Evolutionary conservation across 345 rosid genomes (phyloP).

Genomic region (Pugionium dolabratum): DNA sequence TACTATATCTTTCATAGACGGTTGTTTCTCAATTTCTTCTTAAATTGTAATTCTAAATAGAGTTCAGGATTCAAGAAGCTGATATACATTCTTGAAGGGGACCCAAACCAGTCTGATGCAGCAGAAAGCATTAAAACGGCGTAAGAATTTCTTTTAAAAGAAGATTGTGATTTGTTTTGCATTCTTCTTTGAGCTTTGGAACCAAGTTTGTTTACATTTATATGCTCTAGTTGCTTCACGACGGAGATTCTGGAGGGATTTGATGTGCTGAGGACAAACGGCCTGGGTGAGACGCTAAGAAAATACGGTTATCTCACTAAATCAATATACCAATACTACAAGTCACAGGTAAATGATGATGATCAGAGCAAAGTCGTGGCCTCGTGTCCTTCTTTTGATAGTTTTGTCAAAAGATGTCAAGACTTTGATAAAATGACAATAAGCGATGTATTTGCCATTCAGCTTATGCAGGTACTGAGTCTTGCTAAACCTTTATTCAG

Average conservation of each 20-base stretch:
- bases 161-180: slow-evolving; percentile 3
- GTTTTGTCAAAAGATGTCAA: slow-evolving; percentile 69
- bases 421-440: slow-evolving; percentile 81
- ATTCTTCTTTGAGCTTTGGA: not conserved
- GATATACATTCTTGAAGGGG: slow-evolving; percentile 90
- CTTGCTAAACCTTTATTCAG: not conserved
- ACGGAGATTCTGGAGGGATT: slow-evolving; percentile 94
- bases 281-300: slow-evolving; percentile 73
- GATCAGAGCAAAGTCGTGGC: slow-evolving; percentile 39
- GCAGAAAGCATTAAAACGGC: slow-evolving; percentile 92
- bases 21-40: slow-evolving; percentile 27
- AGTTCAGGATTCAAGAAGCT: slow-evolving; percentile 85
- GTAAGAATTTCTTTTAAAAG: slow-evolving; percentile 45
- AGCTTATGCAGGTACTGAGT: slow-evolving; percentile 86
- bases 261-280: slow-evolving; percentile 74
- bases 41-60: slow-evolving; percentile 41
- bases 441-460: slow-evolving; percentile 83
- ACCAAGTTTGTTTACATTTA: slow-evolving; percentile 14
- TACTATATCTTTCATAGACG: not conserved
- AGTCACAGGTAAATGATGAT: slow-evolving; percentile 40
- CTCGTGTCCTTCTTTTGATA: slow-evolving; percentile 56
- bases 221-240: slow-evolving; percentile 72
- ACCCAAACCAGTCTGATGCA: slow-evolving; percentile 74
- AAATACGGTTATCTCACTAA: slow-evolving; percentile 76
- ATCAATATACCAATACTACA: slow-evolving; percentile 66